These are phyloP conservation scores for Microcyclospora tardicrescens DNA, from an alignment of 2,329 filamentous ascomycete species.

Conservation along the genomic window DNA sequence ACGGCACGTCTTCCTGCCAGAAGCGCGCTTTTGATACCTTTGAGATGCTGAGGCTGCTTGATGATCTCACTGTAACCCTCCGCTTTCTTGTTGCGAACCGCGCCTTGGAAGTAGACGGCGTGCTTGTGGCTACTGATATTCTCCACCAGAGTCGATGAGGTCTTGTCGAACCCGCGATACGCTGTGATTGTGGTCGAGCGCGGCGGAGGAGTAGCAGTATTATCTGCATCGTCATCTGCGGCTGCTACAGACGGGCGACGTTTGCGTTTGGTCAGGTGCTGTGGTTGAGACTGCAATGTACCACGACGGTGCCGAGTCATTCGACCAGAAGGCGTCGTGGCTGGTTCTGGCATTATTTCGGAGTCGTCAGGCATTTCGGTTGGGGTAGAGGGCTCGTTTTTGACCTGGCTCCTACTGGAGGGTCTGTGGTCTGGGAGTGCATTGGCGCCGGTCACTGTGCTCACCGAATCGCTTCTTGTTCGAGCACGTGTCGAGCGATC, in stretches of 20 bases:
- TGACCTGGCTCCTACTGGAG: constrained; percentile 27
- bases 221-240: constrained; percentile 7
- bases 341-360: constrained; percentile 12
- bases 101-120: constrained; percentile 36
- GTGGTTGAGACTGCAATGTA: constrained; percentile 19
- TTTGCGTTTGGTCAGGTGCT: constrained; percentile 29
- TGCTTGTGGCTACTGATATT: constrained; percentile 40
- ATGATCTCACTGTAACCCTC: constrained; percentile 41
- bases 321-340: constrained; percentile 12
- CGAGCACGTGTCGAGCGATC: constrained; percentile 31
- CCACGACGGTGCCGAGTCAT: constrained; percentile 22
- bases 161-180: constrained; percentile 36
- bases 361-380: constrained; percentile 29
- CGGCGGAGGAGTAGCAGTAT: constrained; percentile 11
- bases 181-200: constrained; percentile 27
- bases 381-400: constrained; percentile 35
- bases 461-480: constrained; percentile 37
- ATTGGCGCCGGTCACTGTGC: constrained; percentile 32
- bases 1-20: constrained; percentile 48
- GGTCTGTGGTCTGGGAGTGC: constrained; percentile 27
- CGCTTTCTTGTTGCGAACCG: constrained; percentile 37
- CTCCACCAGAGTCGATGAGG: constrained; percentile 37
- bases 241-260: constrained; percentile 14
- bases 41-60: constrained; percentile 39
- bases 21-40: constrained; percentile 34